Conservation (phyloP, 2,329 filamentous ascomycete species). For the Oidium heveae region DNA sequence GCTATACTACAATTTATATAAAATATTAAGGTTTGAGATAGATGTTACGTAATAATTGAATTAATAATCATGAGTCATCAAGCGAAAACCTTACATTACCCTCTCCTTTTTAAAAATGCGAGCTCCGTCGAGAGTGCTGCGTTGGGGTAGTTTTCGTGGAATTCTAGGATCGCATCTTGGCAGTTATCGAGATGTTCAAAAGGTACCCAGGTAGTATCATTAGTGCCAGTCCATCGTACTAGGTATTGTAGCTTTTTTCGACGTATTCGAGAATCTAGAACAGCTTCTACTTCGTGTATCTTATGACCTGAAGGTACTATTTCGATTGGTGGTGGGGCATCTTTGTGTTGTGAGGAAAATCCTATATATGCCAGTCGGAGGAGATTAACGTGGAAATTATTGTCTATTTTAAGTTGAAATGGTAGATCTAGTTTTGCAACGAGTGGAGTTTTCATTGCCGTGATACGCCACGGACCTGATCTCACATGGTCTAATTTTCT, state of each 20-base stretch:
- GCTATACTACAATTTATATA: no score
- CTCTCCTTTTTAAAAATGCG: no score
- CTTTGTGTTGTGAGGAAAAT: not conserved
- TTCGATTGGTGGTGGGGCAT: not conserved
- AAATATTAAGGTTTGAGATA: no score
- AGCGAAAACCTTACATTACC: no score
- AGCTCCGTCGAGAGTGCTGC: not conserved
- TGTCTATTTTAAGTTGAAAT: not conserved
- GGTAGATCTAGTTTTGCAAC: not conserved
- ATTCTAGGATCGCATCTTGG: not conserved
- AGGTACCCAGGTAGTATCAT: not conserved
- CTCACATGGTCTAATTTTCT: not conserved
- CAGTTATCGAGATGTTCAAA: not conserved
- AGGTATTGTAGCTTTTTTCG: not conserved
- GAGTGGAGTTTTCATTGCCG: not conserved
- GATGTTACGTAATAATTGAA: no score
- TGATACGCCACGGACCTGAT: not conserved
- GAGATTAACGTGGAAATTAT: not conserved
- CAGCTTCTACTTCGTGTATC: not conserved
- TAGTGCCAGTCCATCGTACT: not conserved
- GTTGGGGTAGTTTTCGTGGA: not conserved
- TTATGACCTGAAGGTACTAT: not conserved
- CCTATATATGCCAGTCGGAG: not conserved
- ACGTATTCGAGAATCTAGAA: not conserved
- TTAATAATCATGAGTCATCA: no score